Base-by-base conservation (phyloP, 495 filamentous ascomycete genomes). In the Articulospora tetracladia region DNA sequence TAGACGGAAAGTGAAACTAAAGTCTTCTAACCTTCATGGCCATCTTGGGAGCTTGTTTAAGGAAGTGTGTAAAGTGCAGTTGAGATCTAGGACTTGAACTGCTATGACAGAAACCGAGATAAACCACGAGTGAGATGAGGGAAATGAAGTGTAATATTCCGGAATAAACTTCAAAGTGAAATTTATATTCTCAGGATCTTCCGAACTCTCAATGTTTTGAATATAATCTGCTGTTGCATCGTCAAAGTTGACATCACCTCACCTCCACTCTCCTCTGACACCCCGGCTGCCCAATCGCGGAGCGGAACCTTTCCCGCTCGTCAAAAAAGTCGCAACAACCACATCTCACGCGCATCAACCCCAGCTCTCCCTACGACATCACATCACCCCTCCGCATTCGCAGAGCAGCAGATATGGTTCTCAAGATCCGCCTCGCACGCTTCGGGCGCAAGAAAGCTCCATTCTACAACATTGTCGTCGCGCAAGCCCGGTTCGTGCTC, bases 381-480 rank as follows among this genome's bases (percentile, higher is more conserved):
- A 34, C 28, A 55, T 39, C 58, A 62, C 36, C 22, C 25, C 27
- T 22, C 15, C 32, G 13, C 25, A 36, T 39, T 30, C 32, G 22
- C 19, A 41, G 4, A 15, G 15, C 50, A 15, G 7, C 15, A 39
- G 32, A 17, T 23, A 98, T 98, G 94, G 95, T 98, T 55, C 79
- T 98, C 65, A 89, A 86, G 70, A 92, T 98, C 72, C 87, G 94
- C 53, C 82, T 98, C 66, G 88, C 94, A 52, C 94, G 94, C 77
- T 96, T 98, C 71, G 94, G 95, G 65, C 89, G 89, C 75, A 84
- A 79, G 56, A 90, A 93, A 71, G 68, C 80, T 25, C 93, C 94
- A 2, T 88, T 96, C 69, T 98, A 95, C 82, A 98, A 98, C 77
- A 96, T 98, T 62, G 91, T 98, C 55, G 91, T 98, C 58, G 82